These are phyloP conservation scores for Dendrobium chrysotoxum DNA, from an alignment of 106 monocot species.

Conservation along the genomic window DNA sequence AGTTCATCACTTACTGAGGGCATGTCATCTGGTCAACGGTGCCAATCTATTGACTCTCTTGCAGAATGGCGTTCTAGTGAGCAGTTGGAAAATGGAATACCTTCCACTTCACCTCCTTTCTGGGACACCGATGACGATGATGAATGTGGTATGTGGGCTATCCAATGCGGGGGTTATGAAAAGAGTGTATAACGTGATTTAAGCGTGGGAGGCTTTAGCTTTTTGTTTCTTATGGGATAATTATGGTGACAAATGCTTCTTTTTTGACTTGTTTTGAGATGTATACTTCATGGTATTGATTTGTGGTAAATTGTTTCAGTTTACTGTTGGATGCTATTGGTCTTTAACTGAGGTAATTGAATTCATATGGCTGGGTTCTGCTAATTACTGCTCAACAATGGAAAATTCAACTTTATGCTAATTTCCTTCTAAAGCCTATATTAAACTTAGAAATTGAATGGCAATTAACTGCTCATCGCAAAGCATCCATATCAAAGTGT, in stretches of 20 bases:
- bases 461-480: neutral
- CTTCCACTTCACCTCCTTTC: conserved; percentile 22
- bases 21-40: conserved; percentile 8
- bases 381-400: neutral
- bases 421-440: neutral
- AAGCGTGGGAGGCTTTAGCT: no score
- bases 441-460: neutral
- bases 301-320: neutral
- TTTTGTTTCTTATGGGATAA: neutral
- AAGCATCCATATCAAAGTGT: neutral
- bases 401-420: neutral
- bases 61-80: conserved; percentile 21
- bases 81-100: conserved; percentile 25
- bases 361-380: neutral
- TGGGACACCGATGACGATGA: conserved; percentile 24
- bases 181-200: neutral
- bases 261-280: neutral
- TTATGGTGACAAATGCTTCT: neutral
- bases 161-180: neutral
- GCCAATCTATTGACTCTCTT: conserved; percentile 22
- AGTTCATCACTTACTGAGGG: conserved; percentile 4
- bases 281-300: neutral
- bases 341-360: no score
- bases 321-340: no score
- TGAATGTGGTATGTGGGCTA: conserved; percentile 10